Base-by-base conservation (phyloP, 2,329 filamentous ascomycete genomes). In the Harringtonia aguacate region DNA sequence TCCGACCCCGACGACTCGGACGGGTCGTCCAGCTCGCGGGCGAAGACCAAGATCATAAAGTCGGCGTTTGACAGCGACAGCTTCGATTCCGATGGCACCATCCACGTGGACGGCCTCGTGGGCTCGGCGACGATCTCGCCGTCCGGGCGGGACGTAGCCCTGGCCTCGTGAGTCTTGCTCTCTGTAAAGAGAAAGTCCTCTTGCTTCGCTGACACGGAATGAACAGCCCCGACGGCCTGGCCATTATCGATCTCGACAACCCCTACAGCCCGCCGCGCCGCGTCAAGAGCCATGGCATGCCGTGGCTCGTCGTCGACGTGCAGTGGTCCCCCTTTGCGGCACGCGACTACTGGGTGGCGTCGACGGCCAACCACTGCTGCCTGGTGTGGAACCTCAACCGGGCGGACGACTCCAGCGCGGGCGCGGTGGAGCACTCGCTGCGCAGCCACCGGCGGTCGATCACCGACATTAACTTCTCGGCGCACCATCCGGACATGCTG, bases 301-400 rank as follows among this genome's bases (percentile, higher is more conserved):
- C 86, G n/a, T 95, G 89, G 87, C 80, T 94, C 41, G 89, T 95
- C 6, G 88, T 90, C 12, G 90, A 95, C 61, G 89, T 95, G 27
- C 90, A 95, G 62, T 95, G 90, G 90, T 95, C 87, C 12, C 90
- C 90, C 1, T 95, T 95, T 60, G 85, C 89, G 13, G 79, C 77
- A 18, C 78, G 89, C 39, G 86, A 94, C 60, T 89, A 89, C 56
- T 95, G 90, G 89, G 84, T 95, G 17, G 86, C 87, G 30, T 94
- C 87, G 47, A 95, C 89, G 1, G 90, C 88, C 17, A 95, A 95
- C 59, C 89, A 95, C 60, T 87, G 92, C 53, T 92, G 89, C 18
- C 70, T 95, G 41, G 86, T 95, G 18, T 95, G 88, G 88, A 95
- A 95, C 60, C 69, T 95, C 48, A 86, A 84, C 52, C 73, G 87